Conservation (phyloP, 164 flowering plant species). For the Hamamelis virginiana region DNA sequence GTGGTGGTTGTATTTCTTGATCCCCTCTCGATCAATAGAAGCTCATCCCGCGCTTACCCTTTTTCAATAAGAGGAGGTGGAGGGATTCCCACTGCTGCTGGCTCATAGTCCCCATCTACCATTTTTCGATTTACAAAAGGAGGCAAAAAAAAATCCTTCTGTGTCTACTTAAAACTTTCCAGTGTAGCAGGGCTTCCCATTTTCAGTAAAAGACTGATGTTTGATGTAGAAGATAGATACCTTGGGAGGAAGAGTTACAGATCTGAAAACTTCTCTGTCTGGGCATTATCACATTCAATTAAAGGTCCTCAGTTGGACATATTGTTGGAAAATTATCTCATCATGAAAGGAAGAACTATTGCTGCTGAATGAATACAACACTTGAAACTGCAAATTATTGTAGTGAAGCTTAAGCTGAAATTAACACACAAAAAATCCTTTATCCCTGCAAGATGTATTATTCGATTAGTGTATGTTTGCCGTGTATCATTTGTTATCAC, state of each 20-base stretch:
- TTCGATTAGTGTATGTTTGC: no score
- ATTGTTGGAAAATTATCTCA: no score
- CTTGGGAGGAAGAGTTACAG: no score
- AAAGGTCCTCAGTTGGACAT: no score
- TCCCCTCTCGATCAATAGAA: constrained; percentile 18
- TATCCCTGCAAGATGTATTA: no score
- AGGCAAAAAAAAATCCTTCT: background rate
- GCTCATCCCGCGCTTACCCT: constrained; percentile 8
- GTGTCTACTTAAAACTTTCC: background rate
- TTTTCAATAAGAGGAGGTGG: constrained; percentile 42
- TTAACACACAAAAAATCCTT: no score
- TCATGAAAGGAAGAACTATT: background rate
- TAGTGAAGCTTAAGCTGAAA: background rate
- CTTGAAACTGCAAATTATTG: background rate
- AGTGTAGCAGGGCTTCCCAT: background rate
- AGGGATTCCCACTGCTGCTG: constrained; percentile 16
- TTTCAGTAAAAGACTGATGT: background rate
- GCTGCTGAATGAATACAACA: background rate
- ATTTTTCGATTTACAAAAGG: constrained; percentile 1
- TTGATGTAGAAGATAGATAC: no score
- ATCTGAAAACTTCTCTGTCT: no score
- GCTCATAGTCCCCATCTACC: constrained; percentile 13
- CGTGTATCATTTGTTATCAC: no score
- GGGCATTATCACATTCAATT: no score
- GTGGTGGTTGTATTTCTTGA: constrained; percentile 53